phyloP scores from a whole-genome alignment of 345 rosid species.

The Rhodamnia argentea region DNA sequence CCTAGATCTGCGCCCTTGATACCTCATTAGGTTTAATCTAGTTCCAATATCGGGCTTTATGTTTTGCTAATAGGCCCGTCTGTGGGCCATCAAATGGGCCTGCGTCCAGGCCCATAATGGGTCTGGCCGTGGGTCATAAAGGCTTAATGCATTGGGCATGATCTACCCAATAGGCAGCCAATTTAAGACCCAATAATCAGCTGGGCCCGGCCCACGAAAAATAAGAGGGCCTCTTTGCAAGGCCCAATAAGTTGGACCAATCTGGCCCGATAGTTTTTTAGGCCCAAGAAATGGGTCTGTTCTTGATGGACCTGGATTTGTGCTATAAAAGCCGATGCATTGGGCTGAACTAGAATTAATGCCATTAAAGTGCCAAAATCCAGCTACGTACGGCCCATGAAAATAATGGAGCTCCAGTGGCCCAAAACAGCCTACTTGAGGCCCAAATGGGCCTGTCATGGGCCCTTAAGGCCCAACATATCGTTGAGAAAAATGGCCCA shows the following conservation, averaged over 20 bases:
- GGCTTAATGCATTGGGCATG: background rate
- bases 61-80: background rate
- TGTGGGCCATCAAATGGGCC: background rate
- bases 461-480: background rate
- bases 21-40: background rate
- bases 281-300: too few relatives aligned
- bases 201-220: background rate
- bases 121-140: background rate
- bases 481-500: background rate
- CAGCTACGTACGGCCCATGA: background rate
- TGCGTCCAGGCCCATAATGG: background rate
- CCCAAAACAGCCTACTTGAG: background rate
- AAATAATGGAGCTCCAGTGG: background rate
- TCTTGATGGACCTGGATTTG: too few relatives aligned
- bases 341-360: background rate
- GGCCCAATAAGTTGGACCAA: background rate
- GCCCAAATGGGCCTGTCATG: background rate
- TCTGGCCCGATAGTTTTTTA: background rate
- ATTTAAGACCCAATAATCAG: background rate
- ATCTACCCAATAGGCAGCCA: background rate
- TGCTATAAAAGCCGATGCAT: background rate
- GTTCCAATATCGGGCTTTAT: background rate
- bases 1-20: background rate
- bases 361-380: background rate
- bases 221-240: too few relatives aligned